A percentile compares a stretch with the other conserved stretches of the same genome.
These are phyloP conservation scores for Lasiodiplodia sp. DNA, from an alignment of 2,329 filamentous ascomycete genomes.

Conservation along the genomic window DNA sequence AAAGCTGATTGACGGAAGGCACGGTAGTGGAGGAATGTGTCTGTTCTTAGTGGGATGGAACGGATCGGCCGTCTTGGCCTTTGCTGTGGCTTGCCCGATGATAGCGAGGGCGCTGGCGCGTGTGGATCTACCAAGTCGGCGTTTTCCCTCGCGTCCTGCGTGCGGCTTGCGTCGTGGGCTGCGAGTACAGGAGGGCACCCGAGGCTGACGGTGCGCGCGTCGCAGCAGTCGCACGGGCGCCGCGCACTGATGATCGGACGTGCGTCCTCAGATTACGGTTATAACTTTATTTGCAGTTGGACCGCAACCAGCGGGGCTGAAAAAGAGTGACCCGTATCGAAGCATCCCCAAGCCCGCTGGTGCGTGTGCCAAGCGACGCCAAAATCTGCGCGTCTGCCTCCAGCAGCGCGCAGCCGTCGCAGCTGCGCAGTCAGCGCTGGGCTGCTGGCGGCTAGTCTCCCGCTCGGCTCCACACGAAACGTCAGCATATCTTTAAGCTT, in stretches of 20 bases:
- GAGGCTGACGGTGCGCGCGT: conserved; percentile 7
- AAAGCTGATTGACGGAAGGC: conserved; percentile 18
- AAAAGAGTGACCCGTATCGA: conserved; percentile 7
- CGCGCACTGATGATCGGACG: neutral
- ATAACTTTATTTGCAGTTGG: conserved; percentile 19
- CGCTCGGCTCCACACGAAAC: conserved; percentile 18
- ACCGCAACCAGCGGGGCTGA: conserved; percentile 15
- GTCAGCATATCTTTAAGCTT: conserved; percentile 30
- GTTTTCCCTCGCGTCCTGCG: conserved; percentile 24
- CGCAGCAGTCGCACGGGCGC: neutral
- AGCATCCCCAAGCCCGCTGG: conserved; percentile 19
- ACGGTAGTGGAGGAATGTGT: conserved; percentile 28
- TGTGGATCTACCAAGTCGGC: conserved; percentile 28
- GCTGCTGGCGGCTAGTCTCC: conserved; percentile 7
- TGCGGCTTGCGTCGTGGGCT: neutral
- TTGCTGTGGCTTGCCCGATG: conserved; percentile 27
- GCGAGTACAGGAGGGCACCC: neutral
- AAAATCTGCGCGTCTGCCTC: neutral
- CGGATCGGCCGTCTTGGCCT: conserved; percentile 27
- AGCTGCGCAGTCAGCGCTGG: neutral
- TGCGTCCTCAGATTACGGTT: conserved; percentile 24
- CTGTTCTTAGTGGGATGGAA: conserved; percentile 31
- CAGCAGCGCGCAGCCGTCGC: neutral
- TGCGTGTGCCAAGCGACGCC: conserved; percentile 12
- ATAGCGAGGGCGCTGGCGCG: conserved; percentile 21